Evolutionary conservation across 345 rosid genomes (phyloP), one percentile per base, ranked within the genome.

Genomic region (Aegle marmelos): DNA sequence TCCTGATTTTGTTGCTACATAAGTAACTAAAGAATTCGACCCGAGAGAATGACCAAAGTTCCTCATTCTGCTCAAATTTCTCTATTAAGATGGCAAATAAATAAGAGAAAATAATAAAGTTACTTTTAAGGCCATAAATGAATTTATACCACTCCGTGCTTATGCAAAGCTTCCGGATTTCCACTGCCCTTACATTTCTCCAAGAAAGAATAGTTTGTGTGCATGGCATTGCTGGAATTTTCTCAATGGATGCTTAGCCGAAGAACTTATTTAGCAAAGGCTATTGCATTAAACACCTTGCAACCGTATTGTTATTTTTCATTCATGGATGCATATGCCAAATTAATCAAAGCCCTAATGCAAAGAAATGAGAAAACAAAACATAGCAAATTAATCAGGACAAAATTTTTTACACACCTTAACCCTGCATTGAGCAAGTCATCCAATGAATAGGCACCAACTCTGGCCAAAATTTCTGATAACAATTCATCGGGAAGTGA

Each of bases 91-190:
- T 34, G 37, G 37, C 6, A 34, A 34, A 34, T 34, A 34, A 34
- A 34, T 1, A 0, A 34, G 37, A 33, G 36, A 33, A 33, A 33
- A 33, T 33, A 33, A 34, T 34, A 5, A 34, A 34, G 37, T 34
- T 34, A 34, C 5, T 34, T 34, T 34, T 34, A 1, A 34, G 37
- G 37, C 7, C 6, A 34, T 34, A 34, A 34, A 34, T 34, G 6
- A 5, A 56, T 6, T 58, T 64, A n/a, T 58, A 63, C 83, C 79
- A 76, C 68, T 70, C 79, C 83, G 70, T 80, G 59, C 59, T 65
- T 76, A 13, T 67, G 76, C n/a, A 80, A 71, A 16, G 76, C 79
- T 67, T 81, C 80, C 56, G 80, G 70, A 31, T 81, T 73, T 59
- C 78, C 80, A 56, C 76, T 72, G 61, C 31, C 11, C 24, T 33